phyloP scores from a whole-genome alignment of 306 rosid species.

The Quercus dentata region DNA sequence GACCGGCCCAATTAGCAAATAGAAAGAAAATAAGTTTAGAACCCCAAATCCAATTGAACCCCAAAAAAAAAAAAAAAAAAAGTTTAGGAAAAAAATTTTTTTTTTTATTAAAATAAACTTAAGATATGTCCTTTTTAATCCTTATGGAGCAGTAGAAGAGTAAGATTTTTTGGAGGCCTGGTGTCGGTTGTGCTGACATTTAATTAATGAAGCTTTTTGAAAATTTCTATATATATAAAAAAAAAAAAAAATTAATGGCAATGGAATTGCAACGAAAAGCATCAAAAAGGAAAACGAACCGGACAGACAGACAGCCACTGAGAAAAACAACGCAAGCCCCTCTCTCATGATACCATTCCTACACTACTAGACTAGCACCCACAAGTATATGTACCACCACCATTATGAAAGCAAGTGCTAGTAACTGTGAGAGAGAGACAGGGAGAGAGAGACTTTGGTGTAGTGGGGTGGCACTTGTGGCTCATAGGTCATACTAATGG shows the following conservation, averaged over 20 bases:
- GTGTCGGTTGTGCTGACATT: constrained; percentile 25
- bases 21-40: not conserved
- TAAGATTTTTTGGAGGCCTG: not conserved
- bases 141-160: not conserved
- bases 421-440: not conserved
- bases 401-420: not conserved
- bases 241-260: constrained; percentile 36
- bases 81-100: too few species aligned
- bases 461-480: not conserved
- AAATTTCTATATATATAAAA: not conserved
- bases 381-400: constrained; percentile 25
- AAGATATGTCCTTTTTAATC: too few species aligned
- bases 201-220: constrained; percentile 11
- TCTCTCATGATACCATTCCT: not conserved
- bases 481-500: not conserved
- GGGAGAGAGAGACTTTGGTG: not conserved
- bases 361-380: not conserved
- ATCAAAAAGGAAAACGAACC: constrained; percentile 11
- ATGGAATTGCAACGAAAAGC: constrained; percentile 12
- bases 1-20: not conserved
- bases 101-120: too few species aligned
- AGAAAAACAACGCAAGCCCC: not conserved
- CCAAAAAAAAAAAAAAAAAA: too few species aligned
- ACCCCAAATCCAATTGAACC: too few species aligned
- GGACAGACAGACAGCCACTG: constrained; percentile 7